phyloP scores from a whole-genome alignment of 1,284 basidiomycete species.

The Moesziomyces antarcticus region DNA sequence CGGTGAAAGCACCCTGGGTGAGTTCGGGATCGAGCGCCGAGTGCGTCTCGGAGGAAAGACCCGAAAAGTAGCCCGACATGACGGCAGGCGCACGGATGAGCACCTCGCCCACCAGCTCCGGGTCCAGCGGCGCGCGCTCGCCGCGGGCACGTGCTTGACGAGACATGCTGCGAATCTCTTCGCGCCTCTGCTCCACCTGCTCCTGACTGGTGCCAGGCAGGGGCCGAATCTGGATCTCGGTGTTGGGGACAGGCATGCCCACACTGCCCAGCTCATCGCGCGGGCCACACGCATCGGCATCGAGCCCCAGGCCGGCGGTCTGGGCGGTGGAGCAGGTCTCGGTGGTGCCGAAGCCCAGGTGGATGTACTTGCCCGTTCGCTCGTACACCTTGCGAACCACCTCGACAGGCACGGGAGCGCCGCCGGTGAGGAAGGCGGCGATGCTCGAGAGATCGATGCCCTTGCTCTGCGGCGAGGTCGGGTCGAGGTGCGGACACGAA shows the following conservation, averaged over 20 bases:
- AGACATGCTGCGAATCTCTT: slow-evolving; percentile 33
- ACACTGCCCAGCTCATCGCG: slow-evolving; percentile 52
- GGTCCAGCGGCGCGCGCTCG: slow-evolving; percentile 37
- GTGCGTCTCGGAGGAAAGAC: slow-evolving; percentile 46
- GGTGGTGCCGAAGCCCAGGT: slow-evolving; percentile 59
- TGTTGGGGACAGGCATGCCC: slow-evolving; percentile 28
- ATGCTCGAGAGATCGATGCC: slow-evolving; percentile 67
- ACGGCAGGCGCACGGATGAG: slow-evolving; percentile 40
- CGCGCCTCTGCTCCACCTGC: slow-evolving; percentile 23
- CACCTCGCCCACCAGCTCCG: slow-evolving; percentile 50
- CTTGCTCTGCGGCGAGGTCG: slow-evolving; percentile 22
- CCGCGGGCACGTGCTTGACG: slow-evolving; percentile 30
- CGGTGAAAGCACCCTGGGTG: slow-evolving; percentile 40
- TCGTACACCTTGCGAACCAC: slow-evolving; percentile 67
- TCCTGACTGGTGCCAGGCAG: slow-evolving; percentile 22
- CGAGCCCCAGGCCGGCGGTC: slow-evolving; percentile 25
- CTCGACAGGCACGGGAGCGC: slow-evolving; percentile 67
- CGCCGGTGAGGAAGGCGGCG: slow-evolving; percentile 66
- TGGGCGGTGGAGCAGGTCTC: slow-evolving; percentile 49
- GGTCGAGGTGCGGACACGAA: slow-evolving; percentile 61
- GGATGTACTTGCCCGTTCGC: slow-evolving; percentile 66
- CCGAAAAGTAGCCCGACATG: slow-evolving; percentile 58
- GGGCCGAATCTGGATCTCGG: slow-evolving; percentile 41
- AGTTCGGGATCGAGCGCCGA: slow-evolving; percentile 44
- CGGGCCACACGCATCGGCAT: slow-evolving; percentile 17